Base-by-base conservation (phyloP, 2,329 filamentous ascomycete genomes). In the Corynespora cassiicola region DNA sequence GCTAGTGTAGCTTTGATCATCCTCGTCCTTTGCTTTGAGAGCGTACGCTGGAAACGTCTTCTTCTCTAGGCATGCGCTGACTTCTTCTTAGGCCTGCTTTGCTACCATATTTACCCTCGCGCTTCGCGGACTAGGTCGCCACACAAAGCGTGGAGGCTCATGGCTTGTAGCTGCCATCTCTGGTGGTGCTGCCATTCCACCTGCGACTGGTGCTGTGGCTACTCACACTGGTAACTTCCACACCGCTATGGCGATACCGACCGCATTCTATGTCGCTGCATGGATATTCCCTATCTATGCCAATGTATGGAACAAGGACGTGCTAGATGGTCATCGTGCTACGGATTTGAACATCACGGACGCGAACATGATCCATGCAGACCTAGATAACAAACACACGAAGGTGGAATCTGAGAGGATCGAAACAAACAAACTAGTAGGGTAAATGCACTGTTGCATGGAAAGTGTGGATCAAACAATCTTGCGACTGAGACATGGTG, bases 61-160 rank as follows among this genome's bases (percentile, higher is more conserved):
- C 3, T 81, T 80, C 63, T 69, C 72, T 31, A 72, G 77, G 28
- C 7, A 9, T 15, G 15, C 7, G 8, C 19, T 19, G 2, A 30
- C 21, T 14, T 19, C 9, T 26, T n/a, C n/a, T 5, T 22, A 50
- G 46, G 45, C 45, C 21, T 50, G 46, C 28, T 50, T 50, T 24
- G 46, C 46, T 9, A 47, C 46, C 8, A 76, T 80, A 42, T 82
- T 76, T 50, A 77, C 77, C 16, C 75, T 78, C 39, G 68, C 70
- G 3, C 65, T 82, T 7, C 76, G 79, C 21, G 79, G 79, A 12
- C 70, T 79, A 36, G 78, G 76, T 6, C 63, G 58, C 5, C 73
- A 79, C 51, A 81, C 78, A 14, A 81, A 80, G 48, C 68, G 73
- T 12, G 79, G 75, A 6, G 68, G 72, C n/a, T 70, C 73, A 0